Evolutionary conservation across 352 stramenopile species (phyloP), one percentile per base, ranked within the genome.

Genomic region (Pelagophyceae sp.): DNA sequence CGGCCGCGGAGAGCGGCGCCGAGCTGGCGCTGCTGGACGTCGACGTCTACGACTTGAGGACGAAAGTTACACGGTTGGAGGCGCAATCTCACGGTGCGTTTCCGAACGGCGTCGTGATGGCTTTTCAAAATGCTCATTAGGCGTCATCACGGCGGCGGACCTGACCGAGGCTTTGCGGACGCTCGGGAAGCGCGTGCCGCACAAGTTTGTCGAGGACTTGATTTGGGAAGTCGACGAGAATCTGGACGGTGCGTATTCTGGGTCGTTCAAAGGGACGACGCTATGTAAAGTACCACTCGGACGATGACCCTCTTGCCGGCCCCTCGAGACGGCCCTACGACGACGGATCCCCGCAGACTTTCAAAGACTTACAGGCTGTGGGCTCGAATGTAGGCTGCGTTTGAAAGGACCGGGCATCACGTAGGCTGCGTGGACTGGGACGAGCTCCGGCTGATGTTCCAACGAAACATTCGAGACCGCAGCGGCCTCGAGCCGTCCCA

Each of bases 191-290:
- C 88, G 90, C 38, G 91, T 85, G 76, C 86, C 88, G 11, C 96
- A 97, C 85, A 96, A 96, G 83, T 93, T 98, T 81, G 94, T 98
- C 67, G 91, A 92, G 72, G 93, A 98, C 76, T 97, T 98, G 89
- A 97, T 98, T 79, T 98, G 94, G 94, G 95, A 98, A 84, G 94
- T 96, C 23, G 95, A 98, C 82, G 94, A 98, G 80, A 97, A 98
- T 82, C 79, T 98, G 61, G 95, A 98, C 83, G 92, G n/a, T n/a
- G n/a, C n/a, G n/a, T n/a, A n/a, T n/a, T n/a, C n/a, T n/a, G n/a
- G n/a, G n/a, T n/a, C n/a, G n/a, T n/a, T n/a, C n/a, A n/a, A n/a
- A n/a, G n/a, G n/a, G n/a, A n/a, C n/a, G n/a, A n/a, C n/a, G n/a
- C n/a, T n/a, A n/a, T n/a, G n/a, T n/a, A n/a, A n/a, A n/a, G n/a